Conservation (phyloP, 164 flowering plant genomes). For the Annona squamosa region DNA sequence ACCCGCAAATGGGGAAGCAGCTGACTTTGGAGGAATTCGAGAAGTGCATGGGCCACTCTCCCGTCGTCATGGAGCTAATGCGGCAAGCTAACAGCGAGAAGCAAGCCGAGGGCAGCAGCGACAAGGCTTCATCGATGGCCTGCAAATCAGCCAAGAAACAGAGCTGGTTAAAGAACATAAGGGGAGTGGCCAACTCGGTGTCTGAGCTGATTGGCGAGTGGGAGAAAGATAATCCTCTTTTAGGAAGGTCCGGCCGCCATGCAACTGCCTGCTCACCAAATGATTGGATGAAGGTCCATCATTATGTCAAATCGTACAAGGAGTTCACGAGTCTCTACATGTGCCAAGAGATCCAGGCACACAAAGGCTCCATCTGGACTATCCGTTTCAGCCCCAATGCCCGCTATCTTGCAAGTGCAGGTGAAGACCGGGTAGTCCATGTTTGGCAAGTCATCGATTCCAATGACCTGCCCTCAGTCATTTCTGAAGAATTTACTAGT, state of each 20-base stretch:
- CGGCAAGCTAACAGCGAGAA: constrained; percentile 35
- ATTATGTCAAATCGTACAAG: constrained; percentile 66
- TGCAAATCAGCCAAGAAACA: constrained; percentile 51
- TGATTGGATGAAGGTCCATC: constrained; percentile 63
- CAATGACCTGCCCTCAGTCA: constrained; percentile 21
- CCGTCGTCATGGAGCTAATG: constrained; percentile 86
- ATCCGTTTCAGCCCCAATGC: constrained; percentile 66
- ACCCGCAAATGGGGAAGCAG: constrained; percentile 71
- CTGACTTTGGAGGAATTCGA: constrained; percentile 87
- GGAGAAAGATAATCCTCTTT: constrained; percentile 26
- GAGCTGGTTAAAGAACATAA: constrained; percentile 68
- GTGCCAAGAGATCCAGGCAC: constrained; percentile 87
- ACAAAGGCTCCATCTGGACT: constrained; percentile 84
- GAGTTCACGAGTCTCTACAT: constrained; percentile 74
- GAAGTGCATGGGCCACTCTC: constrained; percentile 68
- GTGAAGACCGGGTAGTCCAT: constrained; percentile 71
- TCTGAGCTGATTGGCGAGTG: constrained; percentile 35
- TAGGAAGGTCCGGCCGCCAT: constrained; percentile 15
- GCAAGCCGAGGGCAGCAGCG: not conserved
- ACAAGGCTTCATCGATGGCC: constrained; percentile 34
- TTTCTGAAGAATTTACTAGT: not conserved
- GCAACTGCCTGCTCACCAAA: constrained; percentile 13
- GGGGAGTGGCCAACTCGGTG: constrained; percentile 55
- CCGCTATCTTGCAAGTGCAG: constrained; percentile 75
- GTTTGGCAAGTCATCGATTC: constrained; percentile 88